Evolutionary conservation across 345 rosid genomes (phyloP).

Genomic region (Odontarrhena argentea): DNA sequence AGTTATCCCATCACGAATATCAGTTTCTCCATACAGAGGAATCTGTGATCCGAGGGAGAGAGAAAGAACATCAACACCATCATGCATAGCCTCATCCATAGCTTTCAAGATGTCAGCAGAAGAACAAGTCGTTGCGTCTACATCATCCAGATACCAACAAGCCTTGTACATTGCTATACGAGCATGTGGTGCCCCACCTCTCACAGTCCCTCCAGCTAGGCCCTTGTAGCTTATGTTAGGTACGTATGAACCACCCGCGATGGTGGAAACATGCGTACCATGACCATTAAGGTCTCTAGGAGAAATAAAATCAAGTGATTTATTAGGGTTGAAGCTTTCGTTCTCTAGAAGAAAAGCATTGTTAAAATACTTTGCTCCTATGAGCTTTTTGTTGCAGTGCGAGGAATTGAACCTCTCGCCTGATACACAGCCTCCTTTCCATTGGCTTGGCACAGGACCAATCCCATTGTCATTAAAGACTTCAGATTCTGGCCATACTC

Average conservation of each 20-base stretch:
- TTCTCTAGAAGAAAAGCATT: too few relatives aligned
- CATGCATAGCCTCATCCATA: conserved; percentile 59
- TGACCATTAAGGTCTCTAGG: conserved; percentile 57
- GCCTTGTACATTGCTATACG: conserved; percentile 54
- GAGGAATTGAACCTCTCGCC: conserved; percentile 26
- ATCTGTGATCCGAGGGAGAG: conserved; percentile 29
- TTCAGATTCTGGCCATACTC: conserved; percentile 39
- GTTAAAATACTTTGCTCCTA: conserved; percentile 45
- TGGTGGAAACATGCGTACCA: conserved; percentile 60
- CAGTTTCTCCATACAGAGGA: conserved; percentile 45
- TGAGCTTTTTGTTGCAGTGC: conserved; percentile 52
- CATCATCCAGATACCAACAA: conserved; percentile 39
- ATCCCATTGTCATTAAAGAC: conserved; percentile 29
- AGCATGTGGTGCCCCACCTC: conserved; percentile 56
- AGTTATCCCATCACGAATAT: conserved; percentile 38
- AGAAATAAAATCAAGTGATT: conserved; percentile 20
- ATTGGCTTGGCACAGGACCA: conserved; percentile 30
- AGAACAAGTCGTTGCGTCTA: conserved; percentile 30
- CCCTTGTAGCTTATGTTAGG: conserved; percentile 42
- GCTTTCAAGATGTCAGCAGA: conserved; percentile 55
- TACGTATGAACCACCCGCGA: conserved; percentile 49
- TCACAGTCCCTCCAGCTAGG: conserved; percentile 45
- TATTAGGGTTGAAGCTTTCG: too few relatives aligned
- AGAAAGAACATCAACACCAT: conserved; percentile 45
- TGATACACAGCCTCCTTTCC: conserved; percentile 33